These are phyloP conservation scores for Colletotrichum sublineola DNA, from an alignment of 2,329 filamentous ascomycete genomes.

Conservation along the genomic window DNA sequence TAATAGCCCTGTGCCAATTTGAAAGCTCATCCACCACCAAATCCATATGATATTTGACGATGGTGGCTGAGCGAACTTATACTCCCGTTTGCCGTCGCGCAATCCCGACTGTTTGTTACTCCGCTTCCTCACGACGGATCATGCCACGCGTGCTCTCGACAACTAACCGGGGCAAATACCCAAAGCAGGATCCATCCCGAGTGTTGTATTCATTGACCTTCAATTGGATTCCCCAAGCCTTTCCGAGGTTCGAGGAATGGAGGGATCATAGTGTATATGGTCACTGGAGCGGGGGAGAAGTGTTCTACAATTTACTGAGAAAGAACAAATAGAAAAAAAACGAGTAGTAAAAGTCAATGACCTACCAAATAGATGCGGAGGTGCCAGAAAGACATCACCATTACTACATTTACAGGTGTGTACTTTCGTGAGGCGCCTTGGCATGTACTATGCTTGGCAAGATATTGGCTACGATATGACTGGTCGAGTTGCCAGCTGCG, in stretches of 20 bases:
- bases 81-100: neutral
- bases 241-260: neutral
- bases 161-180: neutral
- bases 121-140: neutral
- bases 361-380: conserved; percentile 3
- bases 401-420: neutral
- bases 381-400: neutral
- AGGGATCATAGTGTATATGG: neutral
- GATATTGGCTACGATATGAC: conserved; percentile 1
- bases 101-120: neutral
- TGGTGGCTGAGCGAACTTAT: conserved; percentile 1
- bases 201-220: neutral
- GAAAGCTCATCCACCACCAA: neutral
- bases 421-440: neutral
- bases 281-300: neutral
- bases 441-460: neutral
- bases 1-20: conserved; percentile 18
- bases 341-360: neutral
- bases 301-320: too few species aligned
- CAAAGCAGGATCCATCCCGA: neutral
- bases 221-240: neutral
- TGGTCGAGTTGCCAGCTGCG: neutral
- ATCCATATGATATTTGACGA: neutral
- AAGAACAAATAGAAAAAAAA: neutral
- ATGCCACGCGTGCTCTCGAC: neutral